These are phyloP conservation scores for Populus hybrid DNA, from an alignment of 441 rosid species.

Conservation along the genomic window DNA sequence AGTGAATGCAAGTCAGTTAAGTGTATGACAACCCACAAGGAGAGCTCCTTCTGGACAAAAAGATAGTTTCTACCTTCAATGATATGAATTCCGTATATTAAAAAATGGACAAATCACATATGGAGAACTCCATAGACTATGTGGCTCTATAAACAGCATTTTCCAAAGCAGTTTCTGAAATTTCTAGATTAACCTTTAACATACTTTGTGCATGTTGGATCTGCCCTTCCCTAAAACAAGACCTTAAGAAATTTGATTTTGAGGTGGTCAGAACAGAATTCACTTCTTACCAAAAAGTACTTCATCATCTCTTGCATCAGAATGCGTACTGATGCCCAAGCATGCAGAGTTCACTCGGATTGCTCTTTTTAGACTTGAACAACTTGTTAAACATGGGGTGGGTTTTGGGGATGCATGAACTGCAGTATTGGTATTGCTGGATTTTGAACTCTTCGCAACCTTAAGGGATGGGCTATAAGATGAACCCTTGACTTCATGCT, in stretches of 20 bases:
- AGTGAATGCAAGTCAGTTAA: not conserved
- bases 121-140: not conserved
- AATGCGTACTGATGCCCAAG: constrained; percentile 9
- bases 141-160: not conserved
- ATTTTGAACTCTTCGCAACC: constrained; percentile 25
- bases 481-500: constrained; percentile 25
- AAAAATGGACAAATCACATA: not conserved
- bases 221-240: not conserved
- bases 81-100: not conserved
- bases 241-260: not conserved
- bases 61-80: not conserved
- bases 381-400: constrained; percentile 12
- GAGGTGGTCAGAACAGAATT: constrained; percentile 11
- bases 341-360: not conserved
- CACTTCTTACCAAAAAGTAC: constrained; percentile 32
- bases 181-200: not conserved
- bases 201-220: not conserved
- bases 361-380: constrained; percentile 27
- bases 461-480: constrained; percentile 23
- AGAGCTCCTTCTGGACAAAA: not conserved
- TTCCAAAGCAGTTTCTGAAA: not conserved
- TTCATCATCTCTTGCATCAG: constrained; percentile 24
- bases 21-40: not conserved
- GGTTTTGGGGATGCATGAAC: constrained; percentile 17
- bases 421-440: not conserved